Evolutionary conservation across 345 rosid species (phyloP).

Genomic region (Stellera chamaejasme): DNA sequence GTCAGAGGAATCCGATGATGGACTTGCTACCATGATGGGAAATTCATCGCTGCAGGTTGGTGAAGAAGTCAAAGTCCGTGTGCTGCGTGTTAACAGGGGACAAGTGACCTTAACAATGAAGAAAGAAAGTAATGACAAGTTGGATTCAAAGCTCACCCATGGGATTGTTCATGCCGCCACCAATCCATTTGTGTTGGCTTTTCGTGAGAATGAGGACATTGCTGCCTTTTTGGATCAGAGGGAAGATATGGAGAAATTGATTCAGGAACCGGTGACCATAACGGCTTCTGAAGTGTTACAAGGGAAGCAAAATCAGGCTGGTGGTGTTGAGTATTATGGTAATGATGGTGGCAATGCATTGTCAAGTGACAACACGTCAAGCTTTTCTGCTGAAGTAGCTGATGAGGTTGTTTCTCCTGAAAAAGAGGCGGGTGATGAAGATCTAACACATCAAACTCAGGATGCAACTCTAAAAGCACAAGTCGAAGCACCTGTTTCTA

Average conservation of each 20-base stretch:
- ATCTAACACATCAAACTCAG: conserved; percentile 15
- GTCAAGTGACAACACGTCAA: conserved; percentile 11
- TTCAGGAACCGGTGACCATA: conserved; percentile 13
- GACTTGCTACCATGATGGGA: conserved; percentile 57
- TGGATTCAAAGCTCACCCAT: conserved; percentile 32
- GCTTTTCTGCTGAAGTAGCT: conserved; percentile 26
- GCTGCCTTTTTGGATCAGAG: conserved; percentile 68
- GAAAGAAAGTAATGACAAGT: conserved; percentile 47
- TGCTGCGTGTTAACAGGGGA: conserved; percentile 58
- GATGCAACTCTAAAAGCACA: conserved; percentile 25
- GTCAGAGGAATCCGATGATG: conserved; percentile 70
- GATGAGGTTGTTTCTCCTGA: conserved; percentile 33
- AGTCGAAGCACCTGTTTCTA: conserved; percentile 17
- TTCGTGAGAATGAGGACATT: conserved; percentile 64
- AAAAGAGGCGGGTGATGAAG: conserved; percentile 24
- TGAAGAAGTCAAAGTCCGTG: conserved; percentile 70
- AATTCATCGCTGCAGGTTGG: conserved; percentile 55
- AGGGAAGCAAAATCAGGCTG: conserved; percentile 18
- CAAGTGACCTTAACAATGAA: conserved; percentile 87
- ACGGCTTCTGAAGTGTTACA: conserved; percentile 14
- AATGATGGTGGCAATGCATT: conserved; percentile 18
- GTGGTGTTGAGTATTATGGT: conserved; percentile 6
- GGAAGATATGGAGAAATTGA: conserved; percentile 36
- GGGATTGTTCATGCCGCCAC: conserved; percentile 60
- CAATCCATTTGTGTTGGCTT: conserved; percentile 73